These are phyloP conservation scores for Scleroderma bovista DNA, from an alignment of 768 basidiomycete genomes.

Conservation along the genomic window DNA sequence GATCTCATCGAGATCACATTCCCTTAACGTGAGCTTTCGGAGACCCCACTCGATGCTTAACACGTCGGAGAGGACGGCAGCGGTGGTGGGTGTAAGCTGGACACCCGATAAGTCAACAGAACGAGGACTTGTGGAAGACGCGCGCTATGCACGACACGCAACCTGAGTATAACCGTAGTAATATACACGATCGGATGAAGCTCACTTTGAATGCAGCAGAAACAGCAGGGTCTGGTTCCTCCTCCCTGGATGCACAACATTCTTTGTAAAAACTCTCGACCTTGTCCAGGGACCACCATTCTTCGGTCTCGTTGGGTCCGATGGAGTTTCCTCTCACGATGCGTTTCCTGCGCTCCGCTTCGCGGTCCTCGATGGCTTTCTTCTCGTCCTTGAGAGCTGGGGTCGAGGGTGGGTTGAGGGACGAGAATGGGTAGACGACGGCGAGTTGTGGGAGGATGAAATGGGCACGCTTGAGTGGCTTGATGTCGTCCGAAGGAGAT, in stretches of 20 bases:
- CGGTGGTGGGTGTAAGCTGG: conserved; percentile 61
- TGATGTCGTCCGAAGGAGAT: conserved; percentile 37
- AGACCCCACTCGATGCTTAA: conserved; percentile 92
- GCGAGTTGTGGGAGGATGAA: conserved; percentile 85
- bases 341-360: conserved; percentile 59
- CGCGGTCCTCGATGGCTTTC: conserved; percentile 69
- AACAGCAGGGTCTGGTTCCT: conserved; percentile 58
- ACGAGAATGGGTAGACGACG: conserved; percentile 87
- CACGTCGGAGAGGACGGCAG: conserved; percentile 84
- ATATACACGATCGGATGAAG: conserved; percentile 11
- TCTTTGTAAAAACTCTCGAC: conserved; percentile 85
- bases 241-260: conserved; percentile 75
- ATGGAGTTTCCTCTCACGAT: conserved; percentile 55
- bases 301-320: conserved; percentile 34
- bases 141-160: conserved; percentile 34
- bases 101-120: conserved; percentile 77
- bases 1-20: conserved; percentile 82
- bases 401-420: conserved; percentile 76
- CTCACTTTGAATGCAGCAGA: conserved; percentile 67
- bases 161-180: conserved; percentile 8
- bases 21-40: conserved; percentile 75
- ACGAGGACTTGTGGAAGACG: conserved; percentile 53
- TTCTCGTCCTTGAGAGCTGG: conserved; percentile 78
- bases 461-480: conserved; percentile 80
- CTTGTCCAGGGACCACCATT: conserved; percentile 84